Conservation (phyloP, 768 basidiomycete genomes). For the Termitomyces sp. region DNA sequence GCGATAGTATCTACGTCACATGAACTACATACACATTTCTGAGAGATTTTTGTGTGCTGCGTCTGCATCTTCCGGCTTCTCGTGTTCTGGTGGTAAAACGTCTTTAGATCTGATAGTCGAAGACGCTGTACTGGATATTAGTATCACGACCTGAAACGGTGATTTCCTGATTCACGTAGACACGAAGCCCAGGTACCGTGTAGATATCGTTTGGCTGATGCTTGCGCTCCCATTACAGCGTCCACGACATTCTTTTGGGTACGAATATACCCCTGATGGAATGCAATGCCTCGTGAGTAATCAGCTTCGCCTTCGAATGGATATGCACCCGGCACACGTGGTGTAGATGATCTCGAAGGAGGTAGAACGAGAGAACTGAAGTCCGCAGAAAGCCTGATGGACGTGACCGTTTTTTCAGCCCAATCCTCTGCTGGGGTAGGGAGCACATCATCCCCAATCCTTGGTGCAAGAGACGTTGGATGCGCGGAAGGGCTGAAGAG, state of each 20-base stretch:
- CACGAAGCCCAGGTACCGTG: constrained; percentile 8
- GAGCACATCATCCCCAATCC: constrained; percentile 6
- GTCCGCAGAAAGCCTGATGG: constrained; percentile 7
- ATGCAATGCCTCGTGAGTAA: neutral
- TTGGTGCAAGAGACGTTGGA: constrained; percentile 4
- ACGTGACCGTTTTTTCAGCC: constrained; percentile 6
- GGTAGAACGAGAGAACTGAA: neutral
- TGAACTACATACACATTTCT: neutral
- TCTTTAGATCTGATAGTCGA: neutral
- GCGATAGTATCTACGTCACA: neutral
- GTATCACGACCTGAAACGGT: neutral
- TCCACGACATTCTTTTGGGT: constrained; percentile 17
- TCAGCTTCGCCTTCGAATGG: constrained; percentile 1
- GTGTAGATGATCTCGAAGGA: constrained; percentile 2
- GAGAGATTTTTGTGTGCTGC: neutral
- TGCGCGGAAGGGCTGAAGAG: neutral
- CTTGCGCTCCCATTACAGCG: constrained; percentile 13
- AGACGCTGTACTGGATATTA: neutral
- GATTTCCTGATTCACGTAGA: constrained; percentile 8
- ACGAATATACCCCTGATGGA: constrained; percentile 18
- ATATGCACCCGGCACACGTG: constrained; percentile 16
- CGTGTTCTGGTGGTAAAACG: neutral
- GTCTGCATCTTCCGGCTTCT: neutral
- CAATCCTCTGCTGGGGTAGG: constrained; percentile 14
- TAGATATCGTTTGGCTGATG: constrained; percentile 17